A percentile compares a stretch with the other conserved stretches of the same genome.
phyloP scores from a whole-genome alignment of 163 green algal species.

The Scenedesmus sp. region DNA sequence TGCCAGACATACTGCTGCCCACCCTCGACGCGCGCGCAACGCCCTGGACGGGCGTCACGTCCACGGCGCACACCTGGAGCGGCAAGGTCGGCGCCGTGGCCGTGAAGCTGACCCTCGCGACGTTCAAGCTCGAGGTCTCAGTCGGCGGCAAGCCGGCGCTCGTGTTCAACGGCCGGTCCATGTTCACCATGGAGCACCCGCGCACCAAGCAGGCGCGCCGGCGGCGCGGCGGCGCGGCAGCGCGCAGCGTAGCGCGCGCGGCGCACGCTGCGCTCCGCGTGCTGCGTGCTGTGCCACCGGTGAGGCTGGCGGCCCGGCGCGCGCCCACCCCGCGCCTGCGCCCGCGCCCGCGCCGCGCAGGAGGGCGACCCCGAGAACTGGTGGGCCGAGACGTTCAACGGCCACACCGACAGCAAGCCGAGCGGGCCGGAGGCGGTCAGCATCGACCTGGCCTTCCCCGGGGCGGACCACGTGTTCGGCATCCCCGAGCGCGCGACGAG shows the following conservation, averaged over 20 bases:
- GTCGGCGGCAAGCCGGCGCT: constrained; percentile 61
- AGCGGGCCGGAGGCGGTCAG: constrained; percentile 89
- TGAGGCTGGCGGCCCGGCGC: not conserved
- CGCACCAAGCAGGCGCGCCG: constrained; percentile 70
- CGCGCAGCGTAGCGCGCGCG: no score
- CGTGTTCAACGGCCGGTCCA: constrained; percentile 79
- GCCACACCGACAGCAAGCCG: constrained; percentile 86
- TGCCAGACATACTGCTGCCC: constrained; percentile 69
- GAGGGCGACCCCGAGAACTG: constrained; percentile 82
- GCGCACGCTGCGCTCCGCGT: not conserved
- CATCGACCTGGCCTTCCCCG: constrained; percentile 91
- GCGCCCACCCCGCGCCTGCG: not conserved
- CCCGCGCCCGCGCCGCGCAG: constrained; percentile 31
- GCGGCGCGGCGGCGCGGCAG: no score
- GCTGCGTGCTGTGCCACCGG: not conserved
- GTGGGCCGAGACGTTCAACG: constrained; percentile 95
- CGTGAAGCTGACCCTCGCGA: constrained; percentile 64
- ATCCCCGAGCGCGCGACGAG: constrained; percentile 87
- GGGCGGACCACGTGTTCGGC: constrained; percentile 79
- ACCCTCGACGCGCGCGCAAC: constrained; percentile 48
- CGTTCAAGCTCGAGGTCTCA: constrained; percentile 72
- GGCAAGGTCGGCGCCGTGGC: constrained; percentile 44
- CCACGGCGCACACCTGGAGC: constrained; percentile 24
- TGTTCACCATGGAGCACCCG: constrained; percentile 93
- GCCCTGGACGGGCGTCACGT: constrained; percentile 18